Evolutionary conservation across 306 rosid species (phyloP).

Genomic region (Cicer bijugum): DNA sequence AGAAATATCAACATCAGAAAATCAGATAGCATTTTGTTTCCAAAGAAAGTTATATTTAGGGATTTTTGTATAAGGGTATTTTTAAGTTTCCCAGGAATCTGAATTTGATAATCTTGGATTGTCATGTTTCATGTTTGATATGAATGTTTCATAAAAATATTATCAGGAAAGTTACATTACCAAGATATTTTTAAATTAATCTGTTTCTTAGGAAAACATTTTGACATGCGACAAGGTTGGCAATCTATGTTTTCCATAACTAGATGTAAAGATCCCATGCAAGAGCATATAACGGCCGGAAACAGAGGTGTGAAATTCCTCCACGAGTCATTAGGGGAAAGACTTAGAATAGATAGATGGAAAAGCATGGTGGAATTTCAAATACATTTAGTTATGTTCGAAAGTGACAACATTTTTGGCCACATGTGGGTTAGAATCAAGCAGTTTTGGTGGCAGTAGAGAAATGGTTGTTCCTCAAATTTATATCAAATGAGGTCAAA

Average conservation of each 20-base stretch:
- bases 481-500: too few species aligned
- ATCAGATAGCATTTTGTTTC: conserved; percentile 4
- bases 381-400: too few species aligned
- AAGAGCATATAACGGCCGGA: too few species aligned
- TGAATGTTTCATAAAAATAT: neutral
- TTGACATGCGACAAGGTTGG: neutral
- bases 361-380: too few species aligned
- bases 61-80: neutral
- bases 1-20: conserved; percentile 19
- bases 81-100: neutral
- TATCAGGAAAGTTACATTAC: neutral
- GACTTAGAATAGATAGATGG: neutral
- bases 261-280: too few species aligned
- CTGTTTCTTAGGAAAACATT: too few species aligned
- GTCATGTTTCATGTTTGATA: neutral
- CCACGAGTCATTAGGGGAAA: neutral
- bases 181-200: neutral
- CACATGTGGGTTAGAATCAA: too few species aligned
- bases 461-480: too few species aligned
- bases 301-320: too few species aligned
- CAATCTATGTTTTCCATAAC: neutral
- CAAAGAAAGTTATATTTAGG: neutral
- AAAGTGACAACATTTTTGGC: too few species aligned
- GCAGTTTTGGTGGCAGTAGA: too few species aligned
- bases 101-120: neutral